Base-by-base conservation (phyloP, 371 early-diverging fungal genomes). In the Mortierella sp. region DNA sequence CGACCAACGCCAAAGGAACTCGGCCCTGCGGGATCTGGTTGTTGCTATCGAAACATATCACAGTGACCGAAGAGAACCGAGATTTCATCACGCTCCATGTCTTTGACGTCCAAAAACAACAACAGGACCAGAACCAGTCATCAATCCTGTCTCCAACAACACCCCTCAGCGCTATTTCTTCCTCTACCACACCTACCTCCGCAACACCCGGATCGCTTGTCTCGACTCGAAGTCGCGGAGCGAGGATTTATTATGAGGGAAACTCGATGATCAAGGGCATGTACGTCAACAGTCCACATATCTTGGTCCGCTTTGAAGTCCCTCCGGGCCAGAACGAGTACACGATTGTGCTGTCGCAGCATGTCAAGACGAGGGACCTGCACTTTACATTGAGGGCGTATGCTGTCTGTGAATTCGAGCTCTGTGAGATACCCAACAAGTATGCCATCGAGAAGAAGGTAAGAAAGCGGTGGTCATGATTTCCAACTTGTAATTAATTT, bases 81-180 rank as follows among this genome's bases (percentile, higher is more conserved):
- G 96, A 96, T 69, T 96, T 91, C 74, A 95, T 96, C 50, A 94
- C 97, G 1, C 74, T 96, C 10, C 96, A 96, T 84, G 89, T 97
- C 5, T 97, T 94, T 79, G 89, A 90, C 48, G 86, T 89, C 64
- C 91, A 93, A 52, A 86, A 89, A 50, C 79, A 75, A 73, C 67
- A 47, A 9, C 69, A 79, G 40, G 61, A 81, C 29, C 70, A 67
- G 16, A 22, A 34, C 7, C 22, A 19, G 26, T 29, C 70, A 31
- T 43, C 71, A 7, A 7, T 64, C 6, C 65, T 68, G 2, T 68
- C 66, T 10, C 72, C 78, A 5, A 47, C 79, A 5, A 68, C 70
- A 4, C 69, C 82, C 4, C 40, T 48, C 40, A 61, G 61, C 10
- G 61, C 37, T 10, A 37, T 37, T 61, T 61, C 61, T 61, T 37